A percentile compares a stretch with the other conserved stretches of the same genome.
Conservation (phyloP, 1,284 basidiomycete species). For the Rhodotorula sp. region DNA sequence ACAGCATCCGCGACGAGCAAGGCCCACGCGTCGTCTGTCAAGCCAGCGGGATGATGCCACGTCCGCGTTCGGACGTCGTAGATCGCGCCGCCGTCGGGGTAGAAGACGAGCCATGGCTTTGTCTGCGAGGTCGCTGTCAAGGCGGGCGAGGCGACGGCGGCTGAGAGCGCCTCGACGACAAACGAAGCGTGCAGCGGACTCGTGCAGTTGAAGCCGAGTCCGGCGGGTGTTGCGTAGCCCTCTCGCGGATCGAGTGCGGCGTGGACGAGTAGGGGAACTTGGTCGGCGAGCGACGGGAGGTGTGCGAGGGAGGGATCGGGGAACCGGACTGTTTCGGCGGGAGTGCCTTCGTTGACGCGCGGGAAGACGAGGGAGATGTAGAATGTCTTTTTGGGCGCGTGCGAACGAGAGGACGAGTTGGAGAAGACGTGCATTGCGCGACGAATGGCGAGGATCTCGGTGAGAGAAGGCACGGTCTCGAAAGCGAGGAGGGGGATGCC, state of each 20-base stretch:
- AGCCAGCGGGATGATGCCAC: constrained; percentile 33
- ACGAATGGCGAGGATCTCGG: constrained; percentile 32
- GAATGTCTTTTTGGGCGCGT: constrained; percentile 6
- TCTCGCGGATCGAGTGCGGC: constrained; percentile 8
- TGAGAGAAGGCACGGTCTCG: constrained; percentile 33
- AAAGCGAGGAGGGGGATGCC: constrained; percentile 24
- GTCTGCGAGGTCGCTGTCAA: neutral
- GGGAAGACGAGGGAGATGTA: constrained; percentile 40
- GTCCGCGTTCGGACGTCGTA: constrained; percentile 33
- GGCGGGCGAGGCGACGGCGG: neutral
- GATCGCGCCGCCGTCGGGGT: constrained; percentile 38
- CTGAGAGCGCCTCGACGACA: constrained; percentile 14
- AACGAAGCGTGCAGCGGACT: constrained; percentile 3
- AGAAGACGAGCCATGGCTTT: constrained; percentile 36
- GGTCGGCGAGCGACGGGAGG: constrained; percentile 2
- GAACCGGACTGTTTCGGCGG: constrained; percentile 1
- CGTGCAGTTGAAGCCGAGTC: constrained; percentile 38
- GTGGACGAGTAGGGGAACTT: constrained; percentile 6
- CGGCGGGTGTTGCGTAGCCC: constrained; percentile 7
- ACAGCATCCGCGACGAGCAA: constrained; percentile 16
- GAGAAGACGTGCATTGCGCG: constrained; percentile 22
- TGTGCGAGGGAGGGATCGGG: constrained; percentile 20
- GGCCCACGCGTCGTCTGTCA: constrained; percentile 31
- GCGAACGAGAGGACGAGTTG: neutral
- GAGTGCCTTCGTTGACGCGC: neutral